Percentiles rank a stretch among this genome's conserved stretches.
phyloP scores from a whole-genome alignment of 257 asterid genomes.

The Fraxinus excelsior region DNA sequence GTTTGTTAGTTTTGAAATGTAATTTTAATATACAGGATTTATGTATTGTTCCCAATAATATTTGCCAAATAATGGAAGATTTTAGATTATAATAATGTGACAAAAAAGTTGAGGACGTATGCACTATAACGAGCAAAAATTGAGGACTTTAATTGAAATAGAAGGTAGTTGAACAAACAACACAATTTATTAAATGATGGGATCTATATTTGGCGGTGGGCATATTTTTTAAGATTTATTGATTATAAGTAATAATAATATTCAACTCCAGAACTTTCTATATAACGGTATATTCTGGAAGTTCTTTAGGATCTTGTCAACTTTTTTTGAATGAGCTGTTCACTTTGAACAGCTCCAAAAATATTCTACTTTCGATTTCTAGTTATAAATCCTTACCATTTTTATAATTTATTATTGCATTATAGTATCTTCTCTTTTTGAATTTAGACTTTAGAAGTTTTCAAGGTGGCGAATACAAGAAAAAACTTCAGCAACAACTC shows the following conservation, averaged over 20 bases:
- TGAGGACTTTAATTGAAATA: too few species aligned
- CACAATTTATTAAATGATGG: too few species aligned
- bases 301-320: neutral
- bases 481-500: conserved; percentile 13
- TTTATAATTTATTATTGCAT: neutral
- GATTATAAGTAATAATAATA: too few species aligned
- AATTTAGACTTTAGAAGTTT: neutral
- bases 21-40: too few species aligned
- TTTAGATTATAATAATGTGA: too few species aligned
- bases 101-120: too few species aligned
- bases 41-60: too few species aligned
- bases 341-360: neutral
- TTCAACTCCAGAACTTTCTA: neutral
- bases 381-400: neutral
- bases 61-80: too few species aligned
- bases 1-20: too few species aligned
- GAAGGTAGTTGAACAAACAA: too few species aligned
- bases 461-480: conserved; percentile 52
- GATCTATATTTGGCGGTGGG: neutral
- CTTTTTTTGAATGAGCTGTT: neutral
- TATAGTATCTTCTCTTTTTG: neutral
- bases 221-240: too few species aligned
- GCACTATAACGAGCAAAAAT: too few species aligned
- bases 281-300: neutral
- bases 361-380: neutral